phyloP scores from a whole-genome alignment of 2,329 filamentous ascomycete genomes.

The Parastagonospora nodorum region DNA sequence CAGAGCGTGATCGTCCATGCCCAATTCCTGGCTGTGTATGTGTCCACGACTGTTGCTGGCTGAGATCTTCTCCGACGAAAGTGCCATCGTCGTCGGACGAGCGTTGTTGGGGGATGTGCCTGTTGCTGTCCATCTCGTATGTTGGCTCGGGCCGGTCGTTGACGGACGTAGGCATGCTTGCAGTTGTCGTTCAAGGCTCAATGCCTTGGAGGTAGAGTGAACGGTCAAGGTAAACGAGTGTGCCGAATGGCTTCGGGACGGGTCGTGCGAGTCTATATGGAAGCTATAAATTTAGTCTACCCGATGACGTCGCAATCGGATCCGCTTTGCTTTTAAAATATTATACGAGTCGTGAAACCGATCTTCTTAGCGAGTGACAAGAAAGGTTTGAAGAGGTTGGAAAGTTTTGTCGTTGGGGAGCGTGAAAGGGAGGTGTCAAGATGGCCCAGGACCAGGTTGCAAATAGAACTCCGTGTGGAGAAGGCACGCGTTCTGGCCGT shows the following conservation, averaged over 20 bases:
- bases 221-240: neutral
- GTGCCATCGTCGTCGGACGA: conserved; percentile 48
- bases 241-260: neutral
- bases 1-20: conserved; percentile 31
- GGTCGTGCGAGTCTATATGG: neutral
- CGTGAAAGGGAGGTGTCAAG: neutral
- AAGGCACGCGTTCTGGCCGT: neutral
- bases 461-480: neutral
- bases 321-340: neutral
- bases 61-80: conserved; percentile 43
- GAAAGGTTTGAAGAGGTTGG: neutral
- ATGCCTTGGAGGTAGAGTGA: neutral
- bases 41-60: conserved; percentile 32
- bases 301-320: conserved; percentile 12
- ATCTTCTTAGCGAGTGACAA: conserved; percentile 4
- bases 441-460: neutral
- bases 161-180: conserved; percentile 43
- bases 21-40: conserved; percentile 12
- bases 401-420: neutral
- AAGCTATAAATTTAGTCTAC: conserved; percentile 3
- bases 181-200: conserved; percentile 7
- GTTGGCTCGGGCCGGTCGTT: conserved; percentile 43
- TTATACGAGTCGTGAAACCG: neutral
- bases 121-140: conserved; percentile 40
- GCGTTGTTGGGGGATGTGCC: conserved; percentile 29